phyloP scores from a whole-genome alignment of 352 stramenopile species.

The Phytophthora ohioensis region DNA sequence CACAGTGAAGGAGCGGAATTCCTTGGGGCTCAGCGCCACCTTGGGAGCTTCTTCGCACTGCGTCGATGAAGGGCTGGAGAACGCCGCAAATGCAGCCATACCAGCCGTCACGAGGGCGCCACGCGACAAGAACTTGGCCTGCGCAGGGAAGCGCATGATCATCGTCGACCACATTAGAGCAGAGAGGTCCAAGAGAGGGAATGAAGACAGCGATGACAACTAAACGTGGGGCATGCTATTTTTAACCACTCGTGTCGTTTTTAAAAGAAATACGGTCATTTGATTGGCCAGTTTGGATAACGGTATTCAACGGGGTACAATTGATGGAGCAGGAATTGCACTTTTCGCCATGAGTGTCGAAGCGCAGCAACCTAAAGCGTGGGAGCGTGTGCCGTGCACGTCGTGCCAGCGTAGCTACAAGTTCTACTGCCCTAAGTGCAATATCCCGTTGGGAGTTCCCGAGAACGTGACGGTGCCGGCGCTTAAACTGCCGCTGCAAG shows the following conservation, averaged over 20 bases:
- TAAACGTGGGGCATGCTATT: background rate
- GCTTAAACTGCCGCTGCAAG: conserved; percentile 72
- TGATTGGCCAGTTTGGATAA: conserved; percentile 14
- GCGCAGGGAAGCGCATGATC: conserved; percentile 60
- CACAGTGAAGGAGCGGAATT: conserved; percentile 84
- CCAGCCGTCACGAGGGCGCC: conserved; percentile 47
- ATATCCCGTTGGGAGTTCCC: conserved; percentile 65
- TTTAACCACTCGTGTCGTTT: conserved; percentile 19
- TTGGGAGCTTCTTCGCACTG: conserved; percentile 43
- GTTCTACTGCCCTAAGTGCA: conserved; percentile 88
- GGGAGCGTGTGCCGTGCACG: conserved; percentile 66
- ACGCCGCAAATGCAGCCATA: conserved; percentile 51
- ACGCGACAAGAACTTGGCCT: conserved; percentile 45
- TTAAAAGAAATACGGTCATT: background rate
- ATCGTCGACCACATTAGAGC: conserved; percentile 50
- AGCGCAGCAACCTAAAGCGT: conserved; percentile 39
- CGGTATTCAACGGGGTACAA: background rate
- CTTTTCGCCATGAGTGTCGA: conserved; percentile 14
- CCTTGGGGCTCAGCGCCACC: conserved; percentile 63
- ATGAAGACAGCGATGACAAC: conserved; percentile 6
- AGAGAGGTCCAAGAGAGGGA: background rate
- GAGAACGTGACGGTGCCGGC: conserved; percentile 56
- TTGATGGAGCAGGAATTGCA: conserved; percentile 12
- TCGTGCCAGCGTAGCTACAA: conserved; percentile 86
- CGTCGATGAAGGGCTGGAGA: conserved; percentile 23